Percentiles rank a stretch among this genome's conserved stretches.
phyloP scores from a whole-genome alignment of 257 asterid species.

The Henckelia pumila region DNA sequence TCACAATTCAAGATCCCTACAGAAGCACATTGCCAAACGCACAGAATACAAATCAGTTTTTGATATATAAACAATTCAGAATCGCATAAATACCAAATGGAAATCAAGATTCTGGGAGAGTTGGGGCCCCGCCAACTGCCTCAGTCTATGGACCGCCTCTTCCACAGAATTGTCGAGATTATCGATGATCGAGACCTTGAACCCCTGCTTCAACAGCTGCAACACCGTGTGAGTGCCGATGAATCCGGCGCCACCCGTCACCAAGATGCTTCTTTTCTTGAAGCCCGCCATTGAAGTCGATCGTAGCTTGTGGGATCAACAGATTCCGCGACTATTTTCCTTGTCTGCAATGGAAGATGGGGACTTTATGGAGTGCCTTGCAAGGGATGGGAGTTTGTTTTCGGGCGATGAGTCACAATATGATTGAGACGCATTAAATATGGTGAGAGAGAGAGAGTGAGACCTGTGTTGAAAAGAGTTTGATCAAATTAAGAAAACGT shows the following conservation, averaged over 20 bases:
- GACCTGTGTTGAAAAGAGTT: constrained; percentile 4
- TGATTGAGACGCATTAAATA: neutral
- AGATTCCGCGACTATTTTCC: neutral
- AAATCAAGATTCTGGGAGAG: constrained; percentile 70
- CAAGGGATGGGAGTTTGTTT: constrained; percentile 7
- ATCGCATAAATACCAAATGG: constrained; percentile 42
- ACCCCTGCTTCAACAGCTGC: constrained; percentile 76
- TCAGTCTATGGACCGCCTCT: constrained; percentile 65
- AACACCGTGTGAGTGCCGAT: constrained; percentile 90
- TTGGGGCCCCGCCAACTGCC: constrained; percentile 51
- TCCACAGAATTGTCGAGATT: constrained; percentile 79
- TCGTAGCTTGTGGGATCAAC: neutral
- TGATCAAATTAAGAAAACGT: constrained; percentile 37
- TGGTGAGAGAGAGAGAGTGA: neutral
- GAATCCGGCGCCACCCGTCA: constrained; percentile 97
- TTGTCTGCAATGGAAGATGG: neutral
- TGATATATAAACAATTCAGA: neutral
- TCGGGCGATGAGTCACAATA: constrained; percentile 21
- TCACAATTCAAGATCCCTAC: neutral
- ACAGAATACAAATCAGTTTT: neutral
- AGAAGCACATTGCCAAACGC: neutral
- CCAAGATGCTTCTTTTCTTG: constrained; percentile 46
- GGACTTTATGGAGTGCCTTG: neutral
- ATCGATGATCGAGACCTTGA: constrained; percentile 66
- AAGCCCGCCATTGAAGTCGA: constrained; percentile 15